Percentiles rank a stretch among this genome's conserved stretches.
Evolutionary conservation across 31 red algal species (phyloP).

Genomic region (Odonthalia washingtoniensis): DNA sequence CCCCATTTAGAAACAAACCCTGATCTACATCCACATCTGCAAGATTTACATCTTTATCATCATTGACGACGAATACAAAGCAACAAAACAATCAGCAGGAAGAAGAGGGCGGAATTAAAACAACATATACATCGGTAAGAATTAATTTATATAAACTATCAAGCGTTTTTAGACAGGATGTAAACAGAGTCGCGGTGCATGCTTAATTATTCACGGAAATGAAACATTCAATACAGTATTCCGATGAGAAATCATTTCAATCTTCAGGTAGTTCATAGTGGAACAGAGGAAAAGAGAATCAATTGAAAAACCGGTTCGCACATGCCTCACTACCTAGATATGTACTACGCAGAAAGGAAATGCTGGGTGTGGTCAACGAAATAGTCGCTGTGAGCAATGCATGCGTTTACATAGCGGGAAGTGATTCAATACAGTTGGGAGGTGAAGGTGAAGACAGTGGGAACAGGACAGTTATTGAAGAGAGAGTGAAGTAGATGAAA

Average conservation of each 20-base stretch:
- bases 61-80: too few species aligned
- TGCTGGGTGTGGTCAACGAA: constrained; percentile 36
- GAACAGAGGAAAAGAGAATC: constrained; percentile 14
- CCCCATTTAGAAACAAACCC: too few species aligned
- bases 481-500: too few species aligned
- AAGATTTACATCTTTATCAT: too few species aligned
- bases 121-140: too few species aligned
- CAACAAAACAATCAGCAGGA: too few species aligned
- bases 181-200: constrained; percentile 44
- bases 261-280: not conserved
- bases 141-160: constrained; percentile 43
- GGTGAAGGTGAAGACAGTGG: constrained; percentile 9
- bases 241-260: constrained; percentile 34
- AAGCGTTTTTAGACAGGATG: constrained; percentile 42
- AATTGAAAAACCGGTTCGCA: constrained; percentile 52
- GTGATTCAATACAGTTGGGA: constrained; percentile 19
- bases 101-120: too few species aligned
- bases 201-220: constrained; percentile 70
- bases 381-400: constrained; percentile 35
- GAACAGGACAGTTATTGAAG: not conserved
- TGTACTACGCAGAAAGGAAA: constrained; percentile 56
- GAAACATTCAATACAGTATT: constrained; percentile 57
- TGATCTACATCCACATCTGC: too few species aligned
- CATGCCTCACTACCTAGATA: constrained; percentile 46
- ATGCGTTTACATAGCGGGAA: too few species aligned